These are phyloP conservation scores for Penicillium flavigenum DNA, from an alignment of 495 filamentous ascomycete species.

Conservation along the genomic window DNA sequence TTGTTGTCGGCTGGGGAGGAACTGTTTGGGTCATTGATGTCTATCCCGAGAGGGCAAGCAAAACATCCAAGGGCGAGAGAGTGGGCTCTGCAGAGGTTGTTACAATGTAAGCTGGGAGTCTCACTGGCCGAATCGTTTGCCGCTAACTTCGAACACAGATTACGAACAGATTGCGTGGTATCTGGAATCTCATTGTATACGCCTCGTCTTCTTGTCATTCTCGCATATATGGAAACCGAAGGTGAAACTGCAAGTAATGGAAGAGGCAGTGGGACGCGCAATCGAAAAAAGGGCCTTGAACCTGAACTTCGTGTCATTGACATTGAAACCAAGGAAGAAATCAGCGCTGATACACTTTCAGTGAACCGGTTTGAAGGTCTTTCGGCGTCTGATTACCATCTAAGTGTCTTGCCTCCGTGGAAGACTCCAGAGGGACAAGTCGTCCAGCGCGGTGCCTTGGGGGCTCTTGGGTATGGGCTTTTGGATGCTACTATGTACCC, in stretches of 20 bases:
- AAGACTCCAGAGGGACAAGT: slow-evolving; percentile 55
- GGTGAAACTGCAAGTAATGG: slow-evolving; percentile 42
- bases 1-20: slow-evolving; percentile 92
- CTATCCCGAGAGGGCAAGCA: slow-evolving; percentile 72
- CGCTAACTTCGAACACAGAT: slow-evolving; percentile 47
- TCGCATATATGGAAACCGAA: slow-evolving; percentile 82
- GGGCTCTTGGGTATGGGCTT: slow-evolving; percentile 59
- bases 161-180: slow-evolving; percentile 94
- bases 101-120: slow-evolving; percentile 68
- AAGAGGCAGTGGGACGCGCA: slow-evolving; percentile 53
- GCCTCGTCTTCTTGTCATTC: slow-evolving; percentile 81
- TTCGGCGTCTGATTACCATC: slow-evolving; percentile 88
- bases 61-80: slow-evolving; percentile 66
- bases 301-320: slow-evolving; percentile 92
- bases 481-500: slow-evolving; percentile 86
- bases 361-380: slow-evolving; percentile 82
- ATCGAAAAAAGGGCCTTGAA: slow-evolving; percentile 70
- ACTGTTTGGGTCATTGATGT: slow-evolving; percentile 95
- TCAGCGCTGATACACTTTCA: slow-evolving; percentile 76
- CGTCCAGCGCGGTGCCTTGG: slow-evolving; percentile 65
- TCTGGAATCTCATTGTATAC: slow-evolving; percentile 97
- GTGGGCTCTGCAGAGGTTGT: slow-evolving; percentile 82
- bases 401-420: slow-evolving; percentile 76
- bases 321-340: slow-evolving; percentile 72
- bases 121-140: not conserved